Conservation (phyloP, 768 basidiomycete species). For the Dentipellis sp. region DNA sequence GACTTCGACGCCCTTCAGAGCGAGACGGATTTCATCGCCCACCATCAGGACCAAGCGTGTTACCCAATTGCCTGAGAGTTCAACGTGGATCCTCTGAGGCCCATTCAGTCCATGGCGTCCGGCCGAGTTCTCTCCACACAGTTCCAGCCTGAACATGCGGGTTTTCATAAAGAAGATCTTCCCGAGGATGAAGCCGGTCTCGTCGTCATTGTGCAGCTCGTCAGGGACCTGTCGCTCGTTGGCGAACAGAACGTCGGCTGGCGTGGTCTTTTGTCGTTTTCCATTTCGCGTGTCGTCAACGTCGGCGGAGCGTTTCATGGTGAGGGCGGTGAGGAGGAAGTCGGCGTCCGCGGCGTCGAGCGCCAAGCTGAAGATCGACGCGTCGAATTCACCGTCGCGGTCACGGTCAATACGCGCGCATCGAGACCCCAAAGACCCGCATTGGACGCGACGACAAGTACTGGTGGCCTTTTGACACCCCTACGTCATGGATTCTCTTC, state of each 20-base stretch:
- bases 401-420: background rate
- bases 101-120: no score
- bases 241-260: background rate
- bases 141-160: background rate
- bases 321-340: background rate
- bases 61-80: background rate
- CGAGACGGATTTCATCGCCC: background rate
- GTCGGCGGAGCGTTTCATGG: background rate
- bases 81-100: background rate
- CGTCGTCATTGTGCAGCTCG: background rate
- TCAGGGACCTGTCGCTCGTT: background rate
- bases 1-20: background rate
- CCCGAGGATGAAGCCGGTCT: background rate
- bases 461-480: constrained; percentile 6
- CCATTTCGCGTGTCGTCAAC: background rate
- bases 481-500: constrained; percentile 20
- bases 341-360: background rate
- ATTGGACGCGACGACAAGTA: background rate
- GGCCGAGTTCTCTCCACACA: background rate
- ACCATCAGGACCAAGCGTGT: background rate
- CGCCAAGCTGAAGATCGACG: background rate
- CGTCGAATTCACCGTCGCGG: background rate
- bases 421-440: background rate
- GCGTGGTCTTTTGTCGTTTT: background rate
- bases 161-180: background rate